Conservation (phyloP, 208 protist genomes). For the Acanthamoeba pearcei region DNA sequence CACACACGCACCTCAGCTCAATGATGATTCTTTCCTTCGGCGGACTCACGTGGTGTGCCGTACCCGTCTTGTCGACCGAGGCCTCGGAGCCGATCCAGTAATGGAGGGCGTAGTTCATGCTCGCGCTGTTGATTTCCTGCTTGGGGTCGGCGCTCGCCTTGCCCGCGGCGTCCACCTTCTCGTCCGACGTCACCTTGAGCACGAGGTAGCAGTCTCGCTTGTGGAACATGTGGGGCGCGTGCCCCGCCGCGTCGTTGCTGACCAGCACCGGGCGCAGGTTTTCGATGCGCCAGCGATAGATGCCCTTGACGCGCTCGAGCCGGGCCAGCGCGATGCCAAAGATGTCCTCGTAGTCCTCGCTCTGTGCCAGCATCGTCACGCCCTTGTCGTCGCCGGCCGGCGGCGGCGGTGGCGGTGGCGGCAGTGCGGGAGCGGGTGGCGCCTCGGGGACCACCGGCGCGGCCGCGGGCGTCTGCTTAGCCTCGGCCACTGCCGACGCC, state of each 20-base stretch:
- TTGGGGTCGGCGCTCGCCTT: conserved; percentile 6
- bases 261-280: conserved; percentile 51
- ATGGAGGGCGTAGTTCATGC: conserved; percentile 50
- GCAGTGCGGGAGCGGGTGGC: background rate
- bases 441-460: background rate
- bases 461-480: background rate
- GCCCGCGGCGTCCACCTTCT: background rate
- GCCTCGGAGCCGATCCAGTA: conserved; percentile 69
- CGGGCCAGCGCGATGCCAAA: conserved; percentile 45
- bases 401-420: background rate
- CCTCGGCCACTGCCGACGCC: background rate
- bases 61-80: conserved; percentile 51
- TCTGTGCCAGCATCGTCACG: conserved; percentile 37
- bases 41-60: background rate
- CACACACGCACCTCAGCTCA: background rate
- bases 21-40: background rate
- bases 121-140: conserved; percentile 55
- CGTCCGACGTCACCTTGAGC: background rate
- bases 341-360: conserved; percentile 45
- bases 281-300: conserved; percentile 66
- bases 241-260: background rate
- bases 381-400: background rate
- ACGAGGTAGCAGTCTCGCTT: conserved; percentile 51
- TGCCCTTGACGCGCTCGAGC: background rate
- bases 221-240: conserved; percentile 51